These are phyloP conservation scores for Emericellopsis atlantica DNA, from an alignment of 2,329 filamentous ascomycete species.

Conservation along the genomic window DNA sequence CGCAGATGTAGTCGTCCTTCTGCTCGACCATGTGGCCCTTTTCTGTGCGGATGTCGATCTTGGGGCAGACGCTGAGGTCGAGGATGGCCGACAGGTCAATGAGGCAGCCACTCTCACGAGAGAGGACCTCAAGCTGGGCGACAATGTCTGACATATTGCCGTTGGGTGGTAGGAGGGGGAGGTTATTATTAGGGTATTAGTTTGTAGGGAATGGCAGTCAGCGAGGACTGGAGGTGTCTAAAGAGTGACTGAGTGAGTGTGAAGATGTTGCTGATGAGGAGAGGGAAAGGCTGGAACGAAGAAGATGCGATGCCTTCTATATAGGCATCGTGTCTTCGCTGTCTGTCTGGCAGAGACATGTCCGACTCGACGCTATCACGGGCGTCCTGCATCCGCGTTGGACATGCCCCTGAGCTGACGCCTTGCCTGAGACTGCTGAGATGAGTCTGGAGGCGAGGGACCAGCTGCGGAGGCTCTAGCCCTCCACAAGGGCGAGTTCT, in stretches of 20 bases:
- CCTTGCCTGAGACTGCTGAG: no score
- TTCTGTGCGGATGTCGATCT: conserved; percentile 8
- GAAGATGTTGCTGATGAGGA: conserved; percentile 3
- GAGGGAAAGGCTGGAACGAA: conserved; percentile 1
- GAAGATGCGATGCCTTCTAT: neutral
- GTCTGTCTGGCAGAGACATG: no score
- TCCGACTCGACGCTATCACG: no score
- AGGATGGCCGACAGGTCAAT: conserved; percentile 10
- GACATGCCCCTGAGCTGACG: no score
- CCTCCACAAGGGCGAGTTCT: no score
- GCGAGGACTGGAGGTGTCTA: conserved; percentile 4
- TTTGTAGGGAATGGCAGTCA: conserved; percentile 1
- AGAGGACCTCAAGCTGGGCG: conserved; percentile 9
- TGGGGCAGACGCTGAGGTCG: conserved; percentile 9
- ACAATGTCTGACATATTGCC: conserved; percentile 8
- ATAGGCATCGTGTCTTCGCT: neutral
- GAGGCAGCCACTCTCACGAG: conserved; percentile 8
- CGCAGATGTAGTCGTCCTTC: conserved; percentile 8
- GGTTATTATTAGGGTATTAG: neutral
- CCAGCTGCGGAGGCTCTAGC: no score
- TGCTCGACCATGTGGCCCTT: conserved; percentile 7
- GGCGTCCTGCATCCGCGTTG: no score
- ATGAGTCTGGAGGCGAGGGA: no score
- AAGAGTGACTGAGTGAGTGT: conserved; percentile 3
- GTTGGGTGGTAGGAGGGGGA: neutral